Evolutionary conservation across 2,329 filamentous ascomycete genomes (phyloP).

Genomic region (Juglanconis juglandina): DNA sequence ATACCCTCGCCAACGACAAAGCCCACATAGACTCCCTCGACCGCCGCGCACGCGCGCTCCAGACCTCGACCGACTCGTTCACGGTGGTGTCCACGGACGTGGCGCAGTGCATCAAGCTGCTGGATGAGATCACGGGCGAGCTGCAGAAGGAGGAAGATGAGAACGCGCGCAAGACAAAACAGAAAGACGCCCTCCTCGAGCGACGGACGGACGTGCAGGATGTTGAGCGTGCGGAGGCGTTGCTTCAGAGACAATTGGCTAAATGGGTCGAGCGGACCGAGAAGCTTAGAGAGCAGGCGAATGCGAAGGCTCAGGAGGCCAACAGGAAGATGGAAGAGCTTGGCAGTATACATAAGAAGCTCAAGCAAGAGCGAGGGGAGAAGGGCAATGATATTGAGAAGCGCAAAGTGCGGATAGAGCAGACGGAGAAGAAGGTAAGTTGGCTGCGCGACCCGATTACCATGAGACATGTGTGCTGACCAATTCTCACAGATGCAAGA

Average conservation of each 20-base stretch:
- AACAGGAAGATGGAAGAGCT: constrained; percentile 90
- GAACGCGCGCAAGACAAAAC: constrained; percentile 71
- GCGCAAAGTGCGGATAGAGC: constrained; percentile 88
- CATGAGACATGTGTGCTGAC: constrained; percentile 21
- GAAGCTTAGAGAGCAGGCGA: constrained; percentile 74
- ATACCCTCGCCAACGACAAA: constrained; percentile 74
- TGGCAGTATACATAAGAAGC: constrained; percentile 69
- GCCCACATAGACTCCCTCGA: constrained; percentile 84
- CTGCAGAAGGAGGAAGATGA: constrained; percentile 90
- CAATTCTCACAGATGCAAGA: constrained; percentile 73
- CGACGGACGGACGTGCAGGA: constrained; percentile 86
- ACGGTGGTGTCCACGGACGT: constrained; percentile 80
- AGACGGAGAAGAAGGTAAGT: constrained; percentile 94
- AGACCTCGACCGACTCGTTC: constrained; percentile 90
- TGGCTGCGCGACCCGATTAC: neutral
- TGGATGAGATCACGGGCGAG: constrained; percentile 84
- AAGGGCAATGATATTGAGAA: constrained; percentile 92
- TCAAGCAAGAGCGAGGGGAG: constrained; percentile 80
- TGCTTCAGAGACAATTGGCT: constrained; percentile 77
- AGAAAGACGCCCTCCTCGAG: constrained; percentile 83
- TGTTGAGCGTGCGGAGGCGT: constrained; percentile 80
- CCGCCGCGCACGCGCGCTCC: constrained; percentile 79
- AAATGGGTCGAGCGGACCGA: constrained; percentile 87
- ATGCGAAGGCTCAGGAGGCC: constrained; percentile 75
- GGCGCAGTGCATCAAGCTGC: constrained; percentile 78